Percentiles rank a stretch among this genome's conserved stretches.
Evolutionary conservation across 305 asterid genomes (phyloP).

Genomic region (Striga hermonthica): DNA sequence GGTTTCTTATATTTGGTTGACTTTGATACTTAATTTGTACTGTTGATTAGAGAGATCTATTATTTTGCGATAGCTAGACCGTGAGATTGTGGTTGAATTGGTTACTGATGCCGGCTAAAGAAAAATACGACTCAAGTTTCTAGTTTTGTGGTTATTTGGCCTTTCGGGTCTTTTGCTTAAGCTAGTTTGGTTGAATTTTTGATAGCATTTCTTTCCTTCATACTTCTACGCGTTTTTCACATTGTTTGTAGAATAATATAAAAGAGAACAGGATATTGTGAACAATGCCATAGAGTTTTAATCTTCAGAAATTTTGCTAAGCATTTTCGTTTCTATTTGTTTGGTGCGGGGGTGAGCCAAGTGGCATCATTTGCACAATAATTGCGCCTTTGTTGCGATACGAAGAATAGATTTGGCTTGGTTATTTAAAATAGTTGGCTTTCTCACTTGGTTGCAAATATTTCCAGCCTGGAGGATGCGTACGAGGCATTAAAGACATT

Average conservation of each 20-base stretch:
- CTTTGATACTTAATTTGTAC: background rate
- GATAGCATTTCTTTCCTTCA: slow-evolving; percentile 15
- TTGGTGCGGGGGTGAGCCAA: slow-evolving; percentile 3
- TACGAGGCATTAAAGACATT: slow-evolving; percentile 76
- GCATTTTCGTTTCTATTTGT: background rate
- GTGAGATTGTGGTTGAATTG: slow-evolving; percentile 9
- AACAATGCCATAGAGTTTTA: too few relatives aligned
- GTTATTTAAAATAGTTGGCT: slow-evolving; percentile 16
- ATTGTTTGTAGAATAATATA: slow-evolving; percentile 8
- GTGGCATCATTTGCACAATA: slow-evolving; percentile 12
- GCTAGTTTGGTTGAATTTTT: background rate
- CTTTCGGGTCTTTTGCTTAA: background rate
- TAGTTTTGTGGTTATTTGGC: slow-evolving; percentile 9
- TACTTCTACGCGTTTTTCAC: background rate
- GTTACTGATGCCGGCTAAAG: too few relatives aligned
- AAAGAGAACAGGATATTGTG: background rate
- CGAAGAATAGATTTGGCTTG: background rate
- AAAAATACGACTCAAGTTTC: background rate
- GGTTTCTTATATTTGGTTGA: too few relatives aligned
- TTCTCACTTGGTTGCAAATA: slow-evolving; percentile 28
- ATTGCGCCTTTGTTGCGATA: slow-evolving; percentile 7
- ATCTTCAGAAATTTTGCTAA: background rate
- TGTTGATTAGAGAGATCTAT: slow-evolving; percentile 30
- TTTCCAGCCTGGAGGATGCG: slow-evolving; percentile 70
- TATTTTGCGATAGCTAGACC: background rate